phyloP scores from a whole-genome alignment of 2,329 filamentous ascomycete genomes.

The Apiospora arundinis region DNA sequence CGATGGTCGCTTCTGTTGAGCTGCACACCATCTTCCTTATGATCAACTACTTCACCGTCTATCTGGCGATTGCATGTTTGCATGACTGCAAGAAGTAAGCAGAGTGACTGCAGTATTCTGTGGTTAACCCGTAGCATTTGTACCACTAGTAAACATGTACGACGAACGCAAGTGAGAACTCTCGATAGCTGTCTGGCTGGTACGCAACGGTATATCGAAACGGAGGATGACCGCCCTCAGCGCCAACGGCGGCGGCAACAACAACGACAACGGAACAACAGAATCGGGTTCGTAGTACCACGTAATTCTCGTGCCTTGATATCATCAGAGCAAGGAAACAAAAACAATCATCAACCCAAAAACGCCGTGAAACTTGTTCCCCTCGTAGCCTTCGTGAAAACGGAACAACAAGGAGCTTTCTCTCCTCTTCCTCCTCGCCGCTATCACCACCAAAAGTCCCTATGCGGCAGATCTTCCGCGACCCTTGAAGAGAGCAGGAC shows the following conservation, averaged over 20 bases:
- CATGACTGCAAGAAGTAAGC: background rate
- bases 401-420: background rate
- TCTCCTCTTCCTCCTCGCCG: background rate
- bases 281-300: background rate
- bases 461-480: background rate
- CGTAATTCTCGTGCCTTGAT: background rate
- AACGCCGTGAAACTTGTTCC: constrained; percentile 26
- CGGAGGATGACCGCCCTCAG: background rate
- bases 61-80: background rate
- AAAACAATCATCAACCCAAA: background rate
- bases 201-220: constrained; percentile 4
- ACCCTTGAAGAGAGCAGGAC: background rate
- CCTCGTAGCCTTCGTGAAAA: constrained; percentile 23
- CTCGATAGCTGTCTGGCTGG: constrained; percentile 12
- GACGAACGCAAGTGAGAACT: background rate
- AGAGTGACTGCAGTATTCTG: background rate
- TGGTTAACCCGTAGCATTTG: background rate
- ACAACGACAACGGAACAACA: background rate
- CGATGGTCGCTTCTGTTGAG: background rate
- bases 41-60: background rate
- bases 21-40: background rate
- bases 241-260: background rate
- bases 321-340: constrained; percentile 16
- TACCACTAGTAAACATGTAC: constrained; percentile 18
- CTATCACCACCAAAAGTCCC: background rate